Percentiles rank a stretch among this genome's conserved stretches.
Evolutionary conservation across 495 filamentous ascomycete genomes (phyloP).

Genomic region (Clohesyomyces aquaticus): DNA sequence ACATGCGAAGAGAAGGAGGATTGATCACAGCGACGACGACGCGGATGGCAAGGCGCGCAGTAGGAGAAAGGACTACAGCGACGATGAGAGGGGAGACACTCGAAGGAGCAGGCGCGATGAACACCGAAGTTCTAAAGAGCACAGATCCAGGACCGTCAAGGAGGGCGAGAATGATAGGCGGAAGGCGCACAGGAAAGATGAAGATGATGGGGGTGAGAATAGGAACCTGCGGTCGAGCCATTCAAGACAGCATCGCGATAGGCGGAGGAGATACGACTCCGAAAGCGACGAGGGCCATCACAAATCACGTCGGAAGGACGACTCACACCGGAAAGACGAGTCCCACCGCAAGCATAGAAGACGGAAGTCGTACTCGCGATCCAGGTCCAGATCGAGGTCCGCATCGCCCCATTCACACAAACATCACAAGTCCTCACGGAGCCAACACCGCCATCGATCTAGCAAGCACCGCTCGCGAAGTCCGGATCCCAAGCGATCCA

Average conservation of each 20-base stretch:
- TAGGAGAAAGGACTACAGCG: conserved; percentile 10
- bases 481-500: not conserved
- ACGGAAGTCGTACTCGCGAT: conserved; percentile 12
- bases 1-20: conserved; percentile 41
- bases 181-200: not conserved
- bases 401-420: conserved; percentile 12
- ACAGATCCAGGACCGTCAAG: not conserved
- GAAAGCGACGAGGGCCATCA: conserved; percentile 9
- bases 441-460: not conserved
- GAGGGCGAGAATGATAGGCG: conserved; percentile 1
- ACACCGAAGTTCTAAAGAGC: not conserved
- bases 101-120: not conserved
- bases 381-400: conserved; percentile 13
- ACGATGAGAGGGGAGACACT: conserved; percentile 3
- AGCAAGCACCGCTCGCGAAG: not conserved
- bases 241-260: not conserved
- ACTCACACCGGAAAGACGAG: too few relatives aligned
- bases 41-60: conserved; percentile 9
- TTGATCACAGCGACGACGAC: conserved; percentile 30
- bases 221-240: not conserved
- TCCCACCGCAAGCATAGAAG: conserved; percentile 4
- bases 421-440: conserved; percentile 7
- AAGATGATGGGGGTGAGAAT: conserved; percentile 5
- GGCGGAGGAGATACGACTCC: conserved; percentile 1
- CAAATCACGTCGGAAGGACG: conserved; percentile 2